Evolutionary conservation across 2,329 filamentous ascomycete genomes (phyloP).

Genomic region (Chrysoporthe deuterocubensis): DNA sequence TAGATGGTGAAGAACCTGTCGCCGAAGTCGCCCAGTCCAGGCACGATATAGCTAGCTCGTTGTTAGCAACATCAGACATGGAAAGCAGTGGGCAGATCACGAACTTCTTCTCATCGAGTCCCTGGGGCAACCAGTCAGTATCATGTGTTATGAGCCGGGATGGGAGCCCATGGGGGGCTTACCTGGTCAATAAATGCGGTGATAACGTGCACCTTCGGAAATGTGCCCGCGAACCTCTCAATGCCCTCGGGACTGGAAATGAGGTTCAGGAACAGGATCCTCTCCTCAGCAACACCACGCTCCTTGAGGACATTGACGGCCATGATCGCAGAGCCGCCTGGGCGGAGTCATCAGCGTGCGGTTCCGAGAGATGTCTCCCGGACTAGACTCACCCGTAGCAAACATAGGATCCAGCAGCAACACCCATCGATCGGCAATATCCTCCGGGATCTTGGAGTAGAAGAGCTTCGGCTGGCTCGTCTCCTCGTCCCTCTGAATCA

Average conservation of each 20-base stretch:
- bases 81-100: conserved; percentile 37
- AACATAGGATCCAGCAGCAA: conserved; percentile 98
- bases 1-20: conserved; percentile 94
- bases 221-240: conserved; percentile 84
- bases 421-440: conserved; percentile 92
- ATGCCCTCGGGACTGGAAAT: conserved; percentile 97
- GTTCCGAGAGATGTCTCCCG: background rate
- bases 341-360: conserved; percentile 12
- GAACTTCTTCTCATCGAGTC: conserved; percentile 97
- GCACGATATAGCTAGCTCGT: conserved; percentile 81
- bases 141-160: background rate
- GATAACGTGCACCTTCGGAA: conserved; percentile 87
- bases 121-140: conserved; percentile 49
- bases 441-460: conserved; percentile 95
- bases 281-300: conserved; percentile 90
- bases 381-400: conserved; percentile 72
- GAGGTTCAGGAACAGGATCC: conserved; percentile 93
- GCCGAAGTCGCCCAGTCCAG: conserved; percentile 92
- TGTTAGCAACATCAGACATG: conserved; percentile 41
- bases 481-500: conserved; percentile 97
- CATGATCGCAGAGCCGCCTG: conserved; percentile 94
- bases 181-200: conserved; percentile 93
- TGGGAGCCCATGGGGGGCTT: conserved; percentile 32
- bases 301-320: conserved; percentile 91
- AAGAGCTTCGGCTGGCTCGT: conserved; percentile 90